Evolutionary conservation across 371 early-diverging fungal species (phyloP).

Genomic region (Antonospora locustae): DNA sequence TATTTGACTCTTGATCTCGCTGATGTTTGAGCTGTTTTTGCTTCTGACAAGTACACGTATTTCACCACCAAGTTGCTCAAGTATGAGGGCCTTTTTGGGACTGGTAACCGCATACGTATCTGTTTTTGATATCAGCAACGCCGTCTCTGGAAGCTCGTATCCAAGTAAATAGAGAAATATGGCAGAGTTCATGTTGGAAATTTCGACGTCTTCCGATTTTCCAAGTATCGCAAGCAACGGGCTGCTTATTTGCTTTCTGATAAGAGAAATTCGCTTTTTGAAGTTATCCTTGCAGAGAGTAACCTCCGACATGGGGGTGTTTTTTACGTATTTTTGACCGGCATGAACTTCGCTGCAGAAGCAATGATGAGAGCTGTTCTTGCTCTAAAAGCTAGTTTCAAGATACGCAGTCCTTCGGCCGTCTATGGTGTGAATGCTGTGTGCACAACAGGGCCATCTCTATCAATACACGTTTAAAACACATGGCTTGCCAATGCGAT

Average conservation of each 20-base stretch:
- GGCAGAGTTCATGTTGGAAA: slow-evolving; percentile 51
- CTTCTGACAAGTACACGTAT: slow-evolving; percentile 23
- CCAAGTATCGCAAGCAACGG: slow-evolving; percentile 51
- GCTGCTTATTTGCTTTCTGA: slow-evolving; percentile 17
- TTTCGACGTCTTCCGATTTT: slow-evolving; percentile 44
- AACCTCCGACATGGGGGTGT: too few species aligned
- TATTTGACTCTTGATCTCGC: slow-evolving; percentile 22
- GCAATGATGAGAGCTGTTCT: too few species aligned
- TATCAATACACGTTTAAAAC: too few species aligned
- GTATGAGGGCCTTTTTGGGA: slow-evolving; percentile 47
- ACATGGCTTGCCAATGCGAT: too few species aligned
- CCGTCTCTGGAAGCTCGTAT: slow-evolving; percentile 55
- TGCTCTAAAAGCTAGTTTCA: too few species aligned
- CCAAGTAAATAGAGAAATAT: slow-evolving; percentile 52
- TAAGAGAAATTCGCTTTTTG: slow-evolving; percentile 7
- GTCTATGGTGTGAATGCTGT: too few species aligned
- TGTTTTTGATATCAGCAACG: slow-evolving; percentile 37
- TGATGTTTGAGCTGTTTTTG: slow-evolving; percentile 43
- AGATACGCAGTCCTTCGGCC: too few species aligned
- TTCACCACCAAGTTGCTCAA: slow-evolving; percentile 30
- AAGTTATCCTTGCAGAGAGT: slow-evolving; percentile 27
- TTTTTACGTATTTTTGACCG: too few species aligned
- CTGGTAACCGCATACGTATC: slow-evolving; percentile 34
- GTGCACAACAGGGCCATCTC: too few species aligned
- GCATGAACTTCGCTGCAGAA: too few species aligned